Conservation (phyloP, 371 early-diverging fungal genomes). For the Spiromyces aspiralis region DNA sequence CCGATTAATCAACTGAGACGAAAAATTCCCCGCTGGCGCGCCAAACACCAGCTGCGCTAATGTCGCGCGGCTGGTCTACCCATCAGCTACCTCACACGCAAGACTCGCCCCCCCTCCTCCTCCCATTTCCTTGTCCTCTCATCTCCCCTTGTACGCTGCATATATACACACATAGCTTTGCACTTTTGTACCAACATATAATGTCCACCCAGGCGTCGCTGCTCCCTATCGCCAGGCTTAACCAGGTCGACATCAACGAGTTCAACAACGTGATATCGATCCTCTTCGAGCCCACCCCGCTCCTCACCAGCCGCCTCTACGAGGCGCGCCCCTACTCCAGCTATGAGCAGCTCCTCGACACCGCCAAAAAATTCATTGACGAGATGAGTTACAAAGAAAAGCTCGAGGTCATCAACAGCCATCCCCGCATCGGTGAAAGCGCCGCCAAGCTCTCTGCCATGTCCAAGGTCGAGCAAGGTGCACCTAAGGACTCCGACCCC, state of each 20-base stretch:
- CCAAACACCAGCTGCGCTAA: too few species aligned
- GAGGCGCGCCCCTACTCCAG: slow-evolving; percentile 46
- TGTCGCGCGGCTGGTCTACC: too few species aligned
- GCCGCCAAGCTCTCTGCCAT: slow-evolving; percentile 45
- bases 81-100: too few species aligned
- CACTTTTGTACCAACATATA: too few species aligned
- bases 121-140: too few species aligned
- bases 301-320: slow-evolving; percentile 51
- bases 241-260: slow-evolving; percentile 31
- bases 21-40: too few species aligned
- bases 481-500: slow-evolving; percentile 7
- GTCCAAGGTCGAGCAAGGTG: slow-evolving; percentile 60
- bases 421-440: slow-evolving; percentile 78
- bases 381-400: slow-evolving; percentile 40
- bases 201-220: slow-evolving; percentile 28
- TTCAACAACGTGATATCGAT: slow-evolving; percentile 47
- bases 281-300: slow-evolving; percentile 76
- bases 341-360: slow-evolving; percentile 45
- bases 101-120: too few species aligned
- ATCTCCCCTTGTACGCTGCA: too few species aligned
- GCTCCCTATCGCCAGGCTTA: slow-evolving; percentile 52
- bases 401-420: slow-evolving; percentile 61
- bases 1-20: too few species aligned
- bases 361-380: slow-evolving; percentile 30
- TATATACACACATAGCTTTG: too few species aligned